Evolutionary conservation across 2,329 filamentous ascomycete genomes (phyloP).

Genomic region (Colletotrichum orbiculare): DNA sequence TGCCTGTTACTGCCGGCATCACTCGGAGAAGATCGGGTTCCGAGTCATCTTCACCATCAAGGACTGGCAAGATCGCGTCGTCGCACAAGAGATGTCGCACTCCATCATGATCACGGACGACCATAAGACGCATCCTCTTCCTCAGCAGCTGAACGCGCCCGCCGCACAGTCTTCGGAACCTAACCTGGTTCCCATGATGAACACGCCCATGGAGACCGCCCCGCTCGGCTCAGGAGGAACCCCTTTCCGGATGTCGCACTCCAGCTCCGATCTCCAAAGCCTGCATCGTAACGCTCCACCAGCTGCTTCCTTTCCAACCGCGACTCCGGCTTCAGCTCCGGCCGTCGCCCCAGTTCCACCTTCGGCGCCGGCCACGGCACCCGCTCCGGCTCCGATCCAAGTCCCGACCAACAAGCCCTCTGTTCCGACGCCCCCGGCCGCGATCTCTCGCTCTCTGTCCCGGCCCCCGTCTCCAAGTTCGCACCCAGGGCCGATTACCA

Average conservation of each 20-base stretch:
- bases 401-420: slow-evolving; percentile 73
- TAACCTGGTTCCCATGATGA: slow-evolving; percentile 33
- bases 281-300: slow-evolving; percentile 62
- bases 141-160: slow-evolving; percentile 40
- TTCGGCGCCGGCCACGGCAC: slow-evolving; percentile 71
- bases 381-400: slow-evolving; percentile 73
- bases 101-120: slow-evolving; percentile 98
- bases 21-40: slow-evolving; percentile 93
- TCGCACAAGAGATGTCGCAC: slow-evolving; percentile 86
- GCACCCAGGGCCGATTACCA: slow-evolving; percentile 73
- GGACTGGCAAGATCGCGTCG: slow-evolving; percentile 77
- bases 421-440: too few species aligned
- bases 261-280: slow-evolving; percentile 71
- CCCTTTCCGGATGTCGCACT: slow-evolving; percentile 67
- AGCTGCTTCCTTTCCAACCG: slow-evolving; percentile 42
- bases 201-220: slow-evolving; percentile 42
- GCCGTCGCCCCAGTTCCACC: slow-evolving; percentile 16
- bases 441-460: slow-evolving; percentile 58
- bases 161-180: slow-evolving; percentile 34
- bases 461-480: slow-evolving; percentile 78
- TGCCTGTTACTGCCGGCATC: slow-evolving; percentile 95
- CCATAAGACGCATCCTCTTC: slow-evolving; percentile 83
- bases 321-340: slow-evolving; percentile 41
- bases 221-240: slow-evolving; percentile 49
- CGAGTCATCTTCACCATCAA: slow-evolving; percentile 94